Percentiles rank a stretch among this genome's conserved stretches.
Conservation (phyloP, 306 rosid genomes). For the Hippophae gyantsensis region DNA sequence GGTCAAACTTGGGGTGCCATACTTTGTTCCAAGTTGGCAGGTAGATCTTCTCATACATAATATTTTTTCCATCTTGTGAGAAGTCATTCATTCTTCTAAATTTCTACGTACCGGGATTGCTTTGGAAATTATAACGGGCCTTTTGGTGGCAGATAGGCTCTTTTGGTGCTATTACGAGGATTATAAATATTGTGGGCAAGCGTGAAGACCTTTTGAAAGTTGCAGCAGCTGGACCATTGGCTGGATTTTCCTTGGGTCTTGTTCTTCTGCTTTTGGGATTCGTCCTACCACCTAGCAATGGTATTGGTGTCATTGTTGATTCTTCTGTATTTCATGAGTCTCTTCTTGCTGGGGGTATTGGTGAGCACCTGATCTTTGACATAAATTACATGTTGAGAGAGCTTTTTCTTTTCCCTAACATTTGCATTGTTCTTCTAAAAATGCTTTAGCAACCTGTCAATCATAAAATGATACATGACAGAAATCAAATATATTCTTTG, state of each 20-base stretch:
- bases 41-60: constrained; percentile 27
- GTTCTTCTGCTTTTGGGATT: constrained; percentile 76
- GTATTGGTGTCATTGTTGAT: constrained; percentile 72
- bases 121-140: constrained; percentile 37
- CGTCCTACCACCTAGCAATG: constrained; percentile 81
- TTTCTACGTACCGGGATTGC: background rate
- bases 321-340: constrained; percentile 95
- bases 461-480: too few species aligned
- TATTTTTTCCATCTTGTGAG: constrained; percentile 1
- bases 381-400: background rate
- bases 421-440: too few species aligned
- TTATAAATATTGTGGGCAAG: constrained; percentile 72
- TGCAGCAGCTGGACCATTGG: constrained; percentile 90
- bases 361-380: constrained; percentile 35
- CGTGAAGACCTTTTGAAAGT: constrained; percentile 93
- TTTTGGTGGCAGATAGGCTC: constrained; percentile 99
- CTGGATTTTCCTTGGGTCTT: constrained; percentile 78
- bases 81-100: constrained; percentile 6
- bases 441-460: too few species aligned
- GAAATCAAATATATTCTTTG: too few species aligned
- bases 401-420: background rate
- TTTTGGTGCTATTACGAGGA: constrained; percentile 91
- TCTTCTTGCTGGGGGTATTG: constrained; percentile 84
- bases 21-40: constrained; percentile 99
- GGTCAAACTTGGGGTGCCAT: constrained; percentile 85